These are phyloP conservation scores for Lepraria neglecta DNA, from an alignment of 495 filamentous ascomycete species.

Conservation along the genomic window DNA sequence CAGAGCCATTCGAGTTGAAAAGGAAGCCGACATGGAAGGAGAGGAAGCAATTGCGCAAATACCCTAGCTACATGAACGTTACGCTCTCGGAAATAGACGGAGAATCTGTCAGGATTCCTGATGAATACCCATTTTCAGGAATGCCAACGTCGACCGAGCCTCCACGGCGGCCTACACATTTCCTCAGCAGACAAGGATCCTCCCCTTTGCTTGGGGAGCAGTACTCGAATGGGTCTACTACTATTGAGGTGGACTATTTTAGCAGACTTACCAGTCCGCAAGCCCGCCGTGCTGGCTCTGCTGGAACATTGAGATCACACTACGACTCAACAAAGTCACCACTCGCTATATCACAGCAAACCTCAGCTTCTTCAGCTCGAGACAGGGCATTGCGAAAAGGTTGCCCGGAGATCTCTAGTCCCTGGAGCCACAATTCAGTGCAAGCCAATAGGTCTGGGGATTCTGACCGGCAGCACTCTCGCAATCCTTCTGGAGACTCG, in stretches of 20 bases:
- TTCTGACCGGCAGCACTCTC: slow-evolving; percentile 2
- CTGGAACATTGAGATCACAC: slow-evolving; percentile 23
- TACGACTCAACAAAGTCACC: slow-evolving; percentile 24
- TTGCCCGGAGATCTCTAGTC: slow-evolving; percentile 16
- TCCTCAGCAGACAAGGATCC: slow-evolving; percentile 22
- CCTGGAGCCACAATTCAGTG: slow-evolving; percentile 10
- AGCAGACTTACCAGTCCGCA: slow-evolving; percentile 19
- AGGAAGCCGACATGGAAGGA: slow-evolving; percentile 22
- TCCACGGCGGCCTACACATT: not conserved
- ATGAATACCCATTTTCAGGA: slow-evolving; percentile 24
- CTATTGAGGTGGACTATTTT: slow-evolving; percentile 8
- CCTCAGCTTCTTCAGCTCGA: slow-evolving; percentile 29
- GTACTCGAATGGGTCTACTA: slow-evolving; percentile 12
- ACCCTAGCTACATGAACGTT: slow-evolving; percentile 29
- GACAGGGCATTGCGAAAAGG: slow-evolving; percentile 27
- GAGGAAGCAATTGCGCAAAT: slow-evolving; percentile 21
- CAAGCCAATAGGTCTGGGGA: slow-evolving; percentile 3
- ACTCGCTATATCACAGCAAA: slow-evolving; percentile 30
- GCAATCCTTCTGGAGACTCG: slow-evolving; percentile 11
- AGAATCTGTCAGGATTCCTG: slow-evolving; percentile 13
- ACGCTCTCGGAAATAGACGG: slow-evolving; percentile 23
- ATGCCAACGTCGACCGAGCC: slow-evolving; percentile 17
- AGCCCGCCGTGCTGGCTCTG: slow-evolving; percentile 18
- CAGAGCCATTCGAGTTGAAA: slow-evolving; percentile 7
- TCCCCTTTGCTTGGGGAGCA: slow-evolving; percentile 27